Evolutionary conservation across 257 asterid species (phyloP).

Genomic region (Asclepias syriaca): DNA sequence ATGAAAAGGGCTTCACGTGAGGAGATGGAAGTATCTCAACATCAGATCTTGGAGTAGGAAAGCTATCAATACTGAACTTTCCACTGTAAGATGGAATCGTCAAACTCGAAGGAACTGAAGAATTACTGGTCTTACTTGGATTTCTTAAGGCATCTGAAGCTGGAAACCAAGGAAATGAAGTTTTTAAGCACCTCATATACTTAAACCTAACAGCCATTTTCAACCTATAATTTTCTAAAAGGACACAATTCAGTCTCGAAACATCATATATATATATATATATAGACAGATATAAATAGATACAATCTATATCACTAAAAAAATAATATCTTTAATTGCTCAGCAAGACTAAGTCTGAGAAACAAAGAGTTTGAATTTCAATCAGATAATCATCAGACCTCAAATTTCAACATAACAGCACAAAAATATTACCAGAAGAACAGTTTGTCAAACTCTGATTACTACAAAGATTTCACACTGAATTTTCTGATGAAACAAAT

Average conservation of each 20-base stretch:
- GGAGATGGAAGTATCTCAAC: slow-evolving; percentile 73
- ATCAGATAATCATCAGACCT: neutral
- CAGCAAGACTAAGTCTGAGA: neutral
- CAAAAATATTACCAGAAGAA: neutral
- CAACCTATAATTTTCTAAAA: neutral
- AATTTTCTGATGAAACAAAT: neutral
- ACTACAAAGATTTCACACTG: neutral
- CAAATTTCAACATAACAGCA: neutral
- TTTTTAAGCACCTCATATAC: neutral
- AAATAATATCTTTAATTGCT: neutral
- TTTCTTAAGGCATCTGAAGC: slow-evolving; percentile 43
- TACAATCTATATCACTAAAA: too few relatives aligned
- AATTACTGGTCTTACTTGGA: slow-evolving; percentile 43
- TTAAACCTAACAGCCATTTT: neutral
- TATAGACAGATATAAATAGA: too few relatives aligned
- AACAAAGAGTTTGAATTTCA: neutral
- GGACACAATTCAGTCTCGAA: neutral
- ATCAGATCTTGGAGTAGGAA: slow-evolving; percentile 88
- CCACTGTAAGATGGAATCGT: slow-evolving; percentile 50
- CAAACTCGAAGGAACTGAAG: slow-evolving; percentile 47
- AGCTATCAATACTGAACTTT: slow-evolving; percentile 53
- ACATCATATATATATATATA: neutral
- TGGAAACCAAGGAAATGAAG: neutral
- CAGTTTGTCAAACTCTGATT: neutral
- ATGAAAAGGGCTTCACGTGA: slow-evolving; percentile 66